Conservation (phyloP, 1,284 basidiomycete species). For the Malassezia sympodialis region DNA sequence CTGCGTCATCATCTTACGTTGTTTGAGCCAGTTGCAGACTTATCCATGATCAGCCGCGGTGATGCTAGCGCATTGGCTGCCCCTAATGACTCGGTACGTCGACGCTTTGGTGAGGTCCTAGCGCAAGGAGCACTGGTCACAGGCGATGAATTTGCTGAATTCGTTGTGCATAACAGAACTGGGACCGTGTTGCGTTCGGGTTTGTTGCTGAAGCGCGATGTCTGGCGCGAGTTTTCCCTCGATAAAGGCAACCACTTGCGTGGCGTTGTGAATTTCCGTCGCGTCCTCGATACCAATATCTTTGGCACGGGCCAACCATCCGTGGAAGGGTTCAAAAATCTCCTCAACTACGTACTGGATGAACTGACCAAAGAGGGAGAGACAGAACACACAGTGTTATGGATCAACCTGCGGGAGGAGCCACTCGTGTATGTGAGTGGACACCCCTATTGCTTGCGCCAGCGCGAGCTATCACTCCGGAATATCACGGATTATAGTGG, state of each 20-base stretch:
- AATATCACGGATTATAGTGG: constrained; percentile 45
- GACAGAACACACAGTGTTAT: constrained; percentile 55
- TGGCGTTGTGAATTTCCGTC: constrained; percentile 88
- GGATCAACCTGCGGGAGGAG: constrained; percentile 81
- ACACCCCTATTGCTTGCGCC: constrained; percentile 52
- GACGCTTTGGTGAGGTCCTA: constrained; percentile 24
- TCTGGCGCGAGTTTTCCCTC: constrained; percentile 41
- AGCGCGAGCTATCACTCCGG: constrained; percentile 39
- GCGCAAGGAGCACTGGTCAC: constrained; percentile 30
- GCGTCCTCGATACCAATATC: constrained; percentile 69
- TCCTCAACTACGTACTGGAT: constrained; percentile 54
- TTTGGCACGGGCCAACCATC: constrained; percentile 67
- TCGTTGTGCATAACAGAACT: constrained; percentile 42
- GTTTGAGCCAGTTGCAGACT: constrained; percentile 46
- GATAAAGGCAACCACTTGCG: constrained; percentile 53
- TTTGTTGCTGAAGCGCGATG: constrained; percentile 44
- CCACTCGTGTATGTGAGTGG: constrained; percentile 91
- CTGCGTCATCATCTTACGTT: constrained; percentile 40
- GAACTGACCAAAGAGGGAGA: constrained; percentile 49
- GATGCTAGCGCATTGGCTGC: constrained; percentile 25
- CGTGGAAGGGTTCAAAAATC: constrained; percentile 74
- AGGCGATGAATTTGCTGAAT: constrained; percentile 47
- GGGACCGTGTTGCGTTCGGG: constrained; percentile 43
- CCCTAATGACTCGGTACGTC: constrained; percentile 22
- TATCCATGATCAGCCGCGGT: constrained; percentile 30